Evolutionary conservation across 108 stramenopile genomes (phyloP), one percentile per base, ranked within the genome.

Genomic region (Conticribra weissflogii): DNA sequence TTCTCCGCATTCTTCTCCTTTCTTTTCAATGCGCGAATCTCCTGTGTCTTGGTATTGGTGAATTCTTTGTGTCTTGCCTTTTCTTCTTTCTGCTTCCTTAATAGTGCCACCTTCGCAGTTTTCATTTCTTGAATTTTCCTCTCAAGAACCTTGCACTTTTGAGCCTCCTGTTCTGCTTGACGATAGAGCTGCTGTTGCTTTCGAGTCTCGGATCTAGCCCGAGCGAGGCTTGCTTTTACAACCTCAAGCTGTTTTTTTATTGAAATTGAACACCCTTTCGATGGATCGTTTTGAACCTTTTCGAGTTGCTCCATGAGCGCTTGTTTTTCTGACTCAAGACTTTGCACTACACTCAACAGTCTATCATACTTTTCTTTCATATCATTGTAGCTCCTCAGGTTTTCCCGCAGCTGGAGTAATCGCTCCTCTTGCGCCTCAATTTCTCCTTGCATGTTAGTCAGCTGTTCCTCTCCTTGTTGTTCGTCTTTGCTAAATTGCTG

Each of bases 11-110:
- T 77, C 36, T 72, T 77, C 48, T 89, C 88, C 32, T 84, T 89
- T 53, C 81, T 58, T 65, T 83, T 84, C 47, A 91, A 67, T 0
- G 73, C 72, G 21, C 84, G 36, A 32, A 94, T 84, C 61, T 94
- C 88, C 64, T 85, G 66, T 1, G 86, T 85, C 64, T 90, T 89
- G 41, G 78, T 72, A 36, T 91, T 90, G 0, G 81, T 85, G 29
- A 49, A 74, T 48, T 85, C 81, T 60, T 76, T 76, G 61, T 91
- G 83, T 53, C 66, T 79, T 19, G 81, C 78, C 2, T 75, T 81
- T 14, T 82, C 78, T 36, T 91, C 88, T 32, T 86, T 82, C 50
- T 94, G 93, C 66, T 90, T 91, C 77, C 86, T 89, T 4, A 90
- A 67, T 53, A 94, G 74, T 5, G 65, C 63, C 3, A 81, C 74